Percentiles rank a stretch among this genome's conserved stretches.
These are phyloP conservation scores for Paramyrothecium sp. DNA, from an alignment of 2,329 filamentous ascomycete species.

Conservation along the genomic window DNA sequence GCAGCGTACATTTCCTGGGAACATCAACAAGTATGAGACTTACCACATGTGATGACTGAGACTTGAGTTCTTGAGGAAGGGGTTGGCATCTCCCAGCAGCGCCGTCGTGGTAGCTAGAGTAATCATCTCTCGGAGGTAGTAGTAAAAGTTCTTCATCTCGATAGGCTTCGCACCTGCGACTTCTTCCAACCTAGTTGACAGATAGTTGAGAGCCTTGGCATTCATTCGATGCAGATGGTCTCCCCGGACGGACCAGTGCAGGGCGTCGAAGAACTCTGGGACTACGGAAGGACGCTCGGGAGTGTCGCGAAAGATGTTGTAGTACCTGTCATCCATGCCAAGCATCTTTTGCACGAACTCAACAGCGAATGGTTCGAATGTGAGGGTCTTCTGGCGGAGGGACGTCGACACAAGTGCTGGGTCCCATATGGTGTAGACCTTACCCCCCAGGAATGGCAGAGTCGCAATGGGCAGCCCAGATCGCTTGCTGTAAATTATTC, in stretches of 20 bases:
- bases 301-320: not conserved
- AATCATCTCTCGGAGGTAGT: slow-evolving; percentile 35
- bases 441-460: slow-evolving; percentile 39
- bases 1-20: not conserved
- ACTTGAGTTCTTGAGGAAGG: slow-evolving; percentile 25
- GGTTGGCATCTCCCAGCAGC: slow-evolving; percentile 42
- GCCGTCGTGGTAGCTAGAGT: slow-evolving; percentile 34
- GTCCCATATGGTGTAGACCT: slow-evolving; percentile 42
- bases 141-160: slow-evolving; percentile 33
- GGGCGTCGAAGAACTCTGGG: slow-evolving; percentile 26
- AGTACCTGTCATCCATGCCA: slow-evolving; percentile 22
- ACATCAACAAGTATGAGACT: not conserved
- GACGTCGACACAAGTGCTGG: slow-evolving; percentile 35
- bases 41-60: slow-evolving; percentile 18
- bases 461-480: slow-evolving; percentile 34
- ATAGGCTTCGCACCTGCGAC: slow-evolving; percentile 3
- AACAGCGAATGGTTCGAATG: slow-evolving; percentile 39
- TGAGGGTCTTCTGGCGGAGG: slow-evolving; percentile 36
- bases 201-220: slow-evolving; percentile 9
- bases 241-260: slow-evolving; percentile 27
- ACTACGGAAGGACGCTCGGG: slow-evolving; percentile 7
- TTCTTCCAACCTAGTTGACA: slow-evolving; percentile 10
- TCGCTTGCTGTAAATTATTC: slow-evolving; percentile 18
- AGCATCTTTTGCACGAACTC: slow-evolving; percentile 36
- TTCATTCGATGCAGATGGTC: slow-evolving; percentile 30